Base-by-base conservation (phyloP, 345 rosid species). In the Gynandropsis gynandra region DNA sequence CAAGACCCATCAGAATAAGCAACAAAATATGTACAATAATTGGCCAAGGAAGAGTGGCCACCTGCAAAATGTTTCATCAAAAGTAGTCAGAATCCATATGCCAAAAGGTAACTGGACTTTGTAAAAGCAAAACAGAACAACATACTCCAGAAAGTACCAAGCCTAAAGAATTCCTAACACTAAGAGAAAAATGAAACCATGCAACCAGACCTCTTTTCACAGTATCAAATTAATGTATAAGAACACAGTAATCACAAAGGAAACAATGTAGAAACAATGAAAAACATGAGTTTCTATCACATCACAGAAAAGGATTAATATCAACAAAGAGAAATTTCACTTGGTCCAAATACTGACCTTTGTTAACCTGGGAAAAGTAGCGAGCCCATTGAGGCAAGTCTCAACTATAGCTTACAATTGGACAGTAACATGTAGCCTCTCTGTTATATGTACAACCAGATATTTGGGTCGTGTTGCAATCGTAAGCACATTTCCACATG, bases 1-100 rank as follows among this genome's bases (percentile, higher is more conserved):
- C 99, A 92, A 19, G 97, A 92, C 55, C 99, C 99, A 74, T 92
- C 99, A 52, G 99, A 92, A 56, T 92, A 92, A 13, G 99, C 99
- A 63, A 92, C 99, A 67, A 82, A 87, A 61, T 92, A 92, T 37
- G 97, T 80, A 66, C 99, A 92, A 66, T 87, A 92, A 80, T 92
- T 97, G 29, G 99, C 97, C 61, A 87, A 64, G 21, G 95, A 85
- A 44, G 99, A 92, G 75, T 92, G 99, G 53, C 99, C 99, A 16
- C 99, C 99, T 92, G 87, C 68, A 69, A 66, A 32, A 54, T 42
- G 56, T 33, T 40, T 5, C 10, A 18, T 14, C 6, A 6, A 32
- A 45, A 33, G 29, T 16, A 15, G 32, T 58, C 12, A 65, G 37
- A 44, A 35, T 45, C 52, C 41, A 35, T 50, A 33, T 24, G 50